Evolutionary conservation across 2,329 filamentous ascomycete species (phyloP).

Genomic region (Blastomyces percursus): DNA sequence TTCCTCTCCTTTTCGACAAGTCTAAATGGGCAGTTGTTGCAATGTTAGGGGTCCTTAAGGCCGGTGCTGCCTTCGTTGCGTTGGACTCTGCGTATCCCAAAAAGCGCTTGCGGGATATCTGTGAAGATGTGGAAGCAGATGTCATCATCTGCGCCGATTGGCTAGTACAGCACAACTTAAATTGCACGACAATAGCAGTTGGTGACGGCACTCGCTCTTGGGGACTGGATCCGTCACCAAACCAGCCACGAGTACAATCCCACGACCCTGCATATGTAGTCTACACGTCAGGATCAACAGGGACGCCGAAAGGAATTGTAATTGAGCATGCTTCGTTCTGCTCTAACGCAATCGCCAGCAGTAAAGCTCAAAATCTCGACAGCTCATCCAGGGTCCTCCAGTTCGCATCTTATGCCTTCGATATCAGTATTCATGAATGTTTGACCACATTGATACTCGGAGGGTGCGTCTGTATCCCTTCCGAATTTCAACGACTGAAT

Average conservation of each 20-base stretch:
- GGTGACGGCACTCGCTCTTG: neutral
- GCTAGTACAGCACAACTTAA: neutral
- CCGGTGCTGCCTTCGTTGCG: conserved; percentile 8
- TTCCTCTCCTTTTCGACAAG: conserved; percentile 12
- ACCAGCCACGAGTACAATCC: neutral
- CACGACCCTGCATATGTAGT: conserved; percentile 22
- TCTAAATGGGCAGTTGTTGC: conserved; percentile 10
- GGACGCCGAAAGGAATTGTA: conserved; percentile 26
- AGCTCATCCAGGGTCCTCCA: conserved; percentile 27
- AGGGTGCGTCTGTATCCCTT: conserved; percentile 28
- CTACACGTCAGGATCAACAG: conserved; percentile 26
- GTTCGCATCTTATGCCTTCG: conserved; percentile 38
- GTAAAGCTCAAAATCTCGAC: conserved; percentile 17
- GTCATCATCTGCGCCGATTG: conserved; percentile 1
- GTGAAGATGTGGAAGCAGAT: conserved; percentile 3
- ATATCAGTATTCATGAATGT: conserved; percentile 33
- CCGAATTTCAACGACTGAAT: conserved; percentile 28
- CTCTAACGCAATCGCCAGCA: conserved; percentile 24
- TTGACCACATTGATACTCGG: conserved; percentile 27
- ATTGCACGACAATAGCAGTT: neutral
- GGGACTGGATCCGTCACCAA: neutral
- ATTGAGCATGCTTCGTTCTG: conserved; percentile 30
- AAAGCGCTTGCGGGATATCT: conserved; percentile 1
- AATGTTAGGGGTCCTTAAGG: conserved; percentile 9
- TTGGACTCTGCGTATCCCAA: conserved; percentile 9